phyloP scores from a whole-genome alignment of 2,329 filamentous ascomycete species.

The Alternaria sp. region DNA sequence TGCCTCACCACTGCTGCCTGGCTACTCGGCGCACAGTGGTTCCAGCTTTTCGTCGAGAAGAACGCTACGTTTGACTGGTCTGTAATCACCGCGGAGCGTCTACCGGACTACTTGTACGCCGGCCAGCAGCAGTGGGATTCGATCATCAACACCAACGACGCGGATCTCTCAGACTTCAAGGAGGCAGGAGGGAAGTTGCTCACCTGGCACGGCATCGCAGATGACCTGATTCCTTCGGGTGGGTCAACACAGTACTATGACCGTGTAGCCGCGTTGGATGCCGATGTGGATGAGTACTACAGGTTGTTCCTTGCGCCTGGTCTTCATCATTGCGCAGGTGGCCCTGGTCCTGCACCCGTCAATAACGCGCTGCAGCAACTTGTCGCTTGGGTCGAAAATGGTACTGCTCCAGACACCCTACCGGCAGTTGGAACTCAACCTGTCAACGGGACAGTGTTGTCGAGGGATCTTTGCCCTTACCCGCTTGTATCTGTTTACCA shows the following conservation, averaged over 20 bases:
- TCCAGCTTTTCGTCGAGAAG: not conserved
- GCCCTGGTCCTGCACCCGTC: not conserved
- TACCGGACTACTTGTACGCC: not conserved
- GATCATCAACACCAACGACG: not conserved
- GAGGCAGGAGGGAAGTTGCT: not conserved
- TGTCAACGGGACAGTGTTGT: not conserved
- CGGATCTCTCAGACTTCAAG: not conserved
- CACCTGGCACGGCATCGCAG: not conserved
- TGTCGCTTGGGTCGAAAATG: not conserved
- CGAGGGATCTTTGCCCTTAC: not conserved
- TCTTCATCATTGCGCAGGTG: not conserved
- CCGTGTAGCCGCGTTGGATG: not conserved
- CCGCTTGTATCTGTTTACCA: not conserved
- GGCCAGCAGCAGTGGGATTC: not conserved
- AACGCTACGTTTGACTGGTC: not conserved
- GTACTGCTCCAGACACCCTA: not conserved
- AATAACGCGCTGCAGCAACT: not conserved
- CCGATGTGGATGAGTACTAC: not conserved
- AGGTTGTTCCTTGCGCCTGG: not conserved
- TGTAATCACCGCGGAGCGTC: not conserved
- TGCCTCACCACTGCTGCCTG: not conserved
- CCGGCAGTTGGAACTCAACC: not conserved
- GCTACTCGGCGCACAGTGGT: not conserved
- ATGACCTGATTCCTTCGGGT: not conserved
- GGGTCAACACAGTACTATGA: not conserved